Conservation (phyloP, 1,139 yeast genomes). For the Protomyces lactucae-debilis region DNA sequence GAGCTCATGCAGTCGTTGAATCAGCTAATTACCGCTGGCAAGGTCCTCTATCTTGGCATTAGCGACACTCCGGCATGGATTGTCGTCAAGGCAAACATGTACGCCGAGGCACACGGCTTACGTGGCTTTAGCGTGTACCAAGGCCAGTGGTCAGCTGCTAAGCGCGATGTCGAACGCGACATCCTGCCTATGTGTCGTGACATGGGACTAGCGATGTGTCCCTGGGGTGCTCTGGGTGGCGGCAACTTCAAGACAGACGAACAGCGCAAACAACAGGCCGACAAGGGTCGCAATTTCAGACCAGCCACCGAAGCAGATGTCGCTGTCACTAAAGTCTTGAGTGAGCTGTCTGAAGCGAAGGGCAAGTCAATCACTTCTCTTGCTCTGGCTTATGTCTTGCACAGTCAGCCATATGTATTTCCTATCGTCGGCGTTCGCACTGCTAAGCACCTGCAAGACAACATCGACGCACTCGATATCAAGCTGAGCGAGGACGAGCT, state of each 20-base stretch:
- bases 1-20: conserved; percentile 36
- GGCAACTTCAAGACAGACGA: conserved; percentile 34
- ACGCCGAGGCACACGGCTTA: conserved; percentile 34
- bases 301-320: conserved; percentile 29
- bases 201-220: conserved; percentile 35
- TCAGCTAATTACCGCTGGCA: conserved; percentile 32
- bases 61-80: conserved; percentile 37
- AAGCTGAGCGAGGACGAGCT: conserved; percentile 30
- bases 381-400: conserved; percentile 35
- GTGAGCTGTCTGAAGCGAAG: conserved; percentile 34
- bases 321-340: conserved; percentile 33
- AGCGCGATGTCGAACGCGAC: conserved; percentile 36
- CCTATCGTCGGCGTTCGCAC: conserved; percentile 34
- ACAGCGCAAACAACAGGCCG: conserved; percentile 27
- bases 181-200: conserved; percentile 34
- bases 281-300: conserved; percentile 9
- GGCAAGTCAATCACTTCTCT: conserved; percentile 32
- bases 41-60: conserved; percentile 35
- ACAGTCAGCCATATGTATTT: conserved; percentile 34
- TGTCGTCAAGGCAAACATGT: conserved; percentile 35
- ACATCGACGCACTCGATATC: conserved; percentile 31
- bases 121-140: conserved; percentile 35
- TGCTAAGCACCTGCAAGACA: conserved; percentile 32
- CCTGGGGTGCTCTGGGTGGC: conserved; percentile 35
- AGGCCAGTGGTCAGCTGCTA: conserved; percentile 34